Conservation (phyloP, 176 grass and related monocot species). For the Chloris gayana region DNA sequence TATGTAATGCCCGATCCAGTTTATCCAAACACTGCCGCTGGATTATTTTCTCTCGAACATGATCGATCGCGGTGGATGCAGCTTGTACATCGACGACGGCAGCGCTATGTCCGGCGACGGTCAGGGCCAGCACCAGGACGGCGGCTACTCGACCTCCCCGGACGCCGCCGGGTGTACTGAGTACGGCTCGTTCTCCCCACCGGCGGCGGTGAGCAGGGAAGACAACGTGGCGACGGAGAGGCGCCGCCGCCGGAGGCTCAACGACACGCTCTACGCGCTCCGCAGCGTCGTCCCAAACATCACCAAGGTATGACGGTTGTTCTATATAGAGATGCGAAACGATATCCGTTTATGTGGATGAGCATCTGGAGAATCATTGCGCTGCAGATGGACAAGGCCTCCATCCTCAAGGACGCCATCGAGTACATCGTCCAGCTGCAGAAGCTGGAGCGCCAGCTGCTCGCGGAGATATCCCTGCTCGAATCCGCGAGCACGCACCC, state of each 20-base stretch:
- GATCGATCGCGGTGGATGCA: not conserved
- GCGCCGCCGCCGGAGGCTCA: slow-evolving; percentile 48
- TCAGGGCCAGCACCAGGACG: not conserved
- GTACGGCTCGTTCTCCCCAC: not conserved
- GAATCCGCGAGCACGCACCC: slow-evolving; percentile 3
- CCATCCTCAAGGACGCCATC: slow-evolving; percentile 69
- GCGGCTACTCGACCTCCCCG: slow-evolving; percentile 32
- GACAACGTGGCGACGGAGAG: slow-evolving; percentile 37
- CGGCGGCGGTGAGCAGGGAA: not conserved
- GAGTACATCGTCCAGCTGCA: slow-evolving; percentile 49
- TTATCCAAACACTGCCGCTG: not conserved
- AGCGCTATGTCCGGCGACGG: not conserved
- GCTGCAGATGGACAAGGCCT: slow-evolving; percentile 78
- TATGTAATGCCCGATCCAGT: not conserved
- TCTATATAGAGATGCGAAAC: too few relatives aligned
- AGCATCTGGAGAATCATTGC: too few relatives aligned
- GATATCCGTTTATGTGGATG: too few relatives aligned
- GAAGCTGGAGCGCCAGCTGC: too few relatives aligned
- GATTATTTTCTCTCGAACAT: too few relatives aligned
- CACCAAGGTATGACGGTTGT: slow-evolving; percentile 53
- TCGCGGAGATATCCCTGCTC: slow-evolving; percentile 43
- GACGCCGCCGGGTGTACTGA: slow-evolving; percentile 12
- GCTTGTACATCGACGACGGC: slow-evolving; percentile 41
- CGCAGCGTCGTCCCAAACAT: slow-evolving; percentile 72
- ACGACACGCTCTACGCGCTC: slow-evolving; percentile 64